Conservation (phyloP, 1,284 basidiomycete species). For the Peniophora sp. region DNA sequence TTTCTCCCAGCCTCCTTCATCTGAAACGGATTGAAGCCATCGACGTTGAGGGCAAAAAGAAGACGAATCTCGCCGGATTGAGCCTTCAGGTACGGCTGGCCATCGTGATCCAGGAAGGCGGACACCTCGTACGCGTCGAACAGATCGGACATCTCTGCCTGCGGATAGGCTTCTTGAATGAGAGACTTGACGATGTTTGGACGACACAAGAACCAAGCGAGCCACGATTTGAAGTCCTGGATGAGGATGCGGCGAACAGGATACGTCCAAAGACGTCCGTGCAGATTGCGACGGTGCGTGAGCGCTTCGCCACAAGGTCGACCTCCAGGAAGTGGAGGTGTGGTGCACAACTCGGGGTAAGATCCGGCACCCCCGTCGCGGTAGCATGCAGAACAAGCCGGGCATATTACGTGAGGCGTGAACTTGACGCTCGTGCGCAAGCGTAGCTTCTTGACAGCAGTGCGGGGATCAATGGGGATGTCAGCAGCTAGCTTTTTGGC, state of each 20-base stretch:
- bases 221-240: constrained; percentile 8
- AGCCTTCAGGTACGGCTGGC: not conserved
- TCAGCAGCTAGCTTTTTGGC: not conserved
- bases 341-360: not conserved
- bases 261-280: not conserved
- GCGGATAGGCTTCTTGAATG: not conserved
- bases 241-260: not conserved
- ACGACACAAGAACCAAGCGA: constrained; percentile 5
- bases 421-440: not conserved
- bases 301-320: not conserved
- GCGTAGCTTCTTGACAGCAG: not conserved
- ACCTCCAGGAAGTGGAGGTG: not conserved
- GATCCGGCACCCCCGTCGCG: not conserved
- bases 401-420: constrained; percentile 6
- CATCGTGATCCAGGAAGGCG: constrained; percentile 2
- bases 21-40: constrained; percentile 10
- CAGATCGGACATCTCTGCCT: constrained; percentile 4
- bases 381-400: constrained; percentile 3
- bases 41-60: constrained; percentile 7
- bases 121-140: constrained; percentile 6
- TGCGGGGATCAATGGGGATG: not conserved
- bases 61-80: constrained; percentile 2
- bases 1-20: constrained; percentile 8
- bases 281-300: not conserved
- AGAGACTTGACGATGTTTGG: constrained; percentile 7